Evolutionary conservation across 2,329 filamentous ascomycete species (phyloP).

Genomic region (Sphaerulina vaccinii): DNA sequence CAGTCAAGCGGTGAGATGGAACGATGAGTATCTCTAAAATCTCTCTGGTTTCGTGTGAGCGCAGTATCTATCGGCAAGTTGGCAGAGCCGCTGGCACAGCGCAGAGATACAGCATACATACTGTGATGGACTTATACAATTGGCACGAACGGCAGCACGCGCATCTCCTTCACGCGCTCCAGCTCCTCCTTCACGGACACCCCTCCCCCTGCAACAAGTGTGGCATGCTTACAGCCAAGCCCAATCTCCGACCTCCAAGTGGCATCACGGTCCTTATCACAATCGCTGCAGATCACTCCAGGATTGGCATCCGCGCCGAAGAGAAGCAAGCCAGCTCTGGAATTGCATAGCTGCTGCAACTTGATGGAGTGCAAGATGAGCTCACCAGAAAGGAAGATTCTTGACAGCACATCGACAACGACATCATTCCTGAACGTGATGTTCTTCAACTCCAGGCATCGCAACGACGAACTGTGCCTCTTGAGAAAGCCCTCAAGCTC

Average conservation of each 20-base stretch:
- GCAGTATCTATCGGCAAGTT: neutral
- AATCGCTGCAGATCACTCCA: conserved; percentile 6
- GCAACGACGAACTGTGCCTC: conserved; percentile 12
- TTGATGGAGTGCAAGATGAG: conserved; percentile 10
- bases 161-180: neutral
- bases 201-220: conserved; percentile 1
- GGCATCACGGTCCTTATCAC: conserved; percentile 9
- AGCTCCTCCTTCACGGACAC: neutral
- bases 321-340: conserved; percentile 9
- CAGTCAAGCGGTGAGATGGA: too few relatives aligned
- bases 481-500: conserved; percentile 9
- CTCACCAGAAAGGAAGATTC: conserved; percentile 2
- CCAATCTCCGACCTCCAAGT: conserved; percentile 7
- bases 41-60: too few relatives aligned
- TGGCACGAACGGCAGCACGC: neutral
- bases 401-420: neutral
- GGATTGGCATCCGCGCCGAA: conserved; percentile 2
- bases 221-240: conserved; percentile 9
- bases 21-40: too few relatives aligned
- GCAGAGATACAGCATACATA: too few relatives aligned
- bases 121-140: neutral
- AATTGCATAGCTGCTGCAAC: conserved; percentile 13
- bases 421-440: conserved; percentile 14
- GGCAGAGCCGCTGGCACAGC: neutral
- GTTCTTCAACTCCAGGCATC: conserved; percentile 5